Conservation (phyloP, 306 rosid genomes). For the Ormosia semicastrata region DNA sequence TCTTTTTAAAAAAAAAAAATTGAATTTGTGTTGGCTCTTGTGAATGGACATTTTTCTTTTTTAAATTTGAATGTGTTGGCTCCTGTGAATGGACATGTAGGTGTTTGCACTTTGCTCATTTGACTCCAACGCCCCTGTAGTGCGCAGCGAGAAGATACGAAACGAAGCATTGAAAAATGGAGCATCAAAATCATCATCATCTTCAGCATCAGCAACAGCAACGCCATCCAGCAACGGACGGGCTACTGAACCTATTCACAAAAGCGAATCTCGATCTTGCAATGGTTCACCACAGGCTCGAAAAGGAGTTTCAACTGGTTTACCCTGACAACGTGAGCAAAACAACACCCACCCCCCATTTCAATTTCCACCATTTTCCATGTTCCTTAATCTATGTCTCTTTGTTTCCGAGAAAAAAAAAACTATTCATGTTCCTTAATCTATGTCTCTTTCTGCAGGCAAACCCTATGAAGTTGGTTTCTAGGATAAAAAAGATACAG, state of each 20-base stretch:
- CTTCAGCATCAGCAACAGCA: constrained; percentile 19
- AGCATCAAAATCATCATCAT: constrained; percentile 20
- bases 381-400: not conserved
- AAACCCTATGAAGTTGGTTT: constrained; percentile 84
- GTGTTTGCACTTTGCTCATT: not conserved
- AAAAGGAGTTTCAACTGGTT: constrained; percentile 71
- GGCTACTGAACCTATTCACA: constrained; percentile 61
- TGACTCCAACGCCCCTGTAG: not conserved
- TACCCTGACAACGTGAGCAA: constrained; percentile 75
- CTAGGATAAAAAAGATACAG: constrained; percentile 74
- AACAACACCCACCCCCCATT: not conserved
- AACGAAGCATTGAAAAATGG: constrained; percentile 35
- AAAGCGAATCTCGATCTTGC: constrained; percentile 83
- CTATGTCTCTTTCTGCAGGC: constrained; percentile 39
- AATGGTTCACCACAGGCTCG: constrained; percentile 53
- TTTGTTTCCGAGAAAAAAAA: not conserved
- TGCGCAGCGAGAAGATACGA: not conserved
- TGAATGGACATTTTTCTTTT: no score
- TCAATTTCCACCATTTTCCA: not conserved
- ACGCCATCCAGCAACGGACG: constrained; percentile 73
- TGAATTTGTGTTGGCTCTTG: no score
- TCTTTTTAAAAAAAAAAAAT: no score
- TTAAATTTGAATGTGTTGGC: constrained; percentile 23
- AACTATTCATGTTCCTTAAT: not conserved
- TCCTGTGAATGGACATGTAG: not conserved